Percentiles rank a stretch among this genome's conserved stretches.
These are phyloP conservation scores for Leccinum variicolor DNA, from an alignment of 768 basidiomycete genomes.

Conservation along the genomic window DNA sequence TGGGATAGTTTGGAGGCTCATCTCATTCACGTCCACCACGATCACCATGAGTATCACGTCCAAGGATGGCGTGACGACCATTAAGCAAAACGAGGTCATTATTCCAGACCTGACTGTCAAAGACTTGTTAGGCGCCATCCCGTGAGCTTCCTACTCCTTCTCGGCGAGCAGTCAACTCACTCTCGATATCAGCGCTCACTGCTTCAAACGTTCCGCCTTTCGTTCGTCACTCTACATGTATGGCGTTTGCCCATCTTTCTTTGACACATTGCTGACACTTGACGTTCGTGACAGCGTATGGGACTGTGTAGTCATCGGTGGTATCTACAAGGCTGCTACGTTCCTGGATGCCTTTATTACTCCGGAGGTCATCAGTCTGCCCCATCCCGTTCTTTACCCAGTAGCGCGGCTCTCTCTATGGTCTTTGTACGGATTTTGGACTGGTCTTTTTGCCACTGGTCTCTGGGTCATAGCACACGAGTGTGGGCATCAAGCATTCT, in stretches of 20 bases:
- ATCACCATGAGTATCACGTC: constrained; percentile 18
- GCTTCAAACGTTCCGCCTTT: constrained; percentile 86
- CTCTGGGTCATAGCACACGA: constrained; percentile 95
- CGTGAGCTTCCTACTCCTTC: constrained; percentile 45
- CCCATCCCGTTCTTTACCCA: constrained; percentile 59
- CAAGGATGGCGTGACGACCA: constrained; percentile 23
- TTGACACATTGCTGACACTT: constrained; percentile 11
- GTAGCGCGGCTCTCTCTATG: constrained; percentile 65
- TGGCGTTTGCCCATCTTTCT: constrained; percentile 18
- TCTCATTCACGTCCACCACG: constrained; percentile 8
- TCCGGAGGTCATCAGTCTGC: constrained; percentile 50
- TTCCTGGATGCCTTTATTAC: constrained; percentile 63
- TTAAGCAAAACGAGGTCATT: constrained; percentile 56
- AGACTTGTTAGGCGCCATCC: constrained; percentile 80
- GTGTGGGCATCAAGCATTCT: constrained; percentile 96
- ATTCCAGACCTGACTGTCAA: constrained; percentile 89
- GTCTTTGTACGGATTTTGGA: constrained; percentile 76
- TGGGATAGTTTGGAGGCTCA: constrained; percentile 5
- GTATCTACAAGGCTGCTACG: constrained; percentile 62
- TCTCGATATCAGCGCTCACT: constrained; percentile 57
- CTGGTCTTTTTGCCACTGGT: constrained; percentile 87
- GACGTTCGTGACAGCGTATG: constrained; percentile 47
- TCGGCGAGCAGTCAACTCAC: background rate
- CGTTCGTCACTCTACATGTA: constrained; percentile 78
- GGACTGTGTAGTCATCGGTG: constrained; percentile 70